Evolutionary conservation across 345 rosid genomes (phyloP).

Genomic region (Mercurialis annua): DNA sequence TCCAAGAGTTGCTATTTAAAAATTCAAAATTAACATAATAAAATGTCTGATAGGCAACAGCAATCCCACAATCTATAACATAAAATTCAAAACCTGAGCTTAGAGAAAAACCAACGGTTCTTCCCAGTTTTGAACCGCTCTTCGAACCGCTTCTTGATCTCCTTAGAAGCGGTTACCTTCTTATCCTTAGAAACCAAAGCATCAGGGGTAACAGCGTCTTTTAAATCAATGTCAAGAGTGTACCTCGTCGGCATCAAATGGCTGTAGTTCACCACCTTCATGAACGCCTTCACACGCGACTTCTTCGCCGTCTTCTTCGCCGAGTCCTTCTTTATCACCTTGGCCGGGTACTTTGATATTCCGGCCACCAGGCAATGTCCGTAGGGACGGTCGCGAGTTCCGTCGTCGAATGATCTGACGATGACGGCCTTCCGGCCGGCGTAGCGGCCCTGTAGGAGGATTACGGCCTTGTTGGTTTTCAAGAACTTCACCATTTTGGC

Average conservation of each 20-base stretch:
- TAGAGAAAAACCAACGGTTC: conserved; percentile 6
- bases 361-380: conserved; percentile 6
- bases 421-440: conserved; percentile 10
- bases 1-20: too few relatives aligned
- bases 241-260: conserved; percentile 1
- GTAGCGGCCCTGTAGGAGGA: conserved; percentile 4
- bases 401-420: conserved; percentile 6
- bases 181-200: background rate
- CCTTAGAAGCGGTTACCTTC: conserved; percentile 2
- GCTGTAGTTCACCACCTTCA: conserved; percentile 1
- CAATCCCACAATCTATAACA: too few relatives aligned
- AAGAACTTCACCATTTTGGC: conserved; percentile 6
- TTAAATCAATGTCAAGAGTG: conserved; percentile 7
- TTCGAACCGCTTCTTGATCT: background rate
- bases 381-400: background rate
- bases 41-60: too few relatives aligned
- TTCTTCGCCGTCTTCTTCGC: conserved; percentile 7
- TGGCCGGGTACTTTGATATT: background rate
- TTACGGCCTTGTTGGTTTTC: conserved; percentile 7
- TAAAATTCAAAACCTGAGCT: conserved; percentile 6
- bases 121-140: conserved; percentile 1
- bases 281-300: background rate
- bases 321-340: conserved; percentile 4
- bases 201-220: conserved; percentile 5
- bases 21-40: too few relatives aligned